phyloP scores from a whole-genome alignment of 2,329 filamentous ascomycete species.

The Gyromitra esculenta region DNA sequence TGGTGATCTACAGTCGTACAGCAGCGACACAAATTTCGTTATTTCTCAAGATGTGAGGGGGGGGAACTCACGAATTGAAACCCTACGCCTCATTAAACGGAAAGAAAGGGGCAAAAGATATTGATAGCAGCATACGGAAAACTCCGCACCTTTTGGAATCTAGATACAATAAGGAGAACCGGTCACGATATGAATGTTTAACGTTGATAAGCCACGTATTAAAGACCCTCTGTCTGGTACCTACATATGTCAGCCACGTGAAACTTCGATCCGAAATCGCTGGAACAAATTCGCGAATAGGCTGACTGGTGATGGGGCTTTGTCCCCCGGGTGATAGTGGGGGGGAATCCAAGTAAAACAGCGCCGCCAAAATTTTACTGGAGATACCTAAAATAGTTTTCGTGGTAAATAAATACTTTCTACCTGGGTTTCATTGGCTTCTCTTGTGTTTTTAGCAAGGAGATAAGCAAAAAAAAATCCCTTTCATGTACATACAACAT shows the following conservation, averaged over 20 bases:
- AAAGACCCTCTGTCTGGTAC: constrained; percentile 7
- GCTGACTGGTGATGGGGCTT: constrained; percentile 9
- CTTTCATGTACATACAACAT: neutral
- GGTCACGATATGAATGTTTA: constrained; percentile 24
- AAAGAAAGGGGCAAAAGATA: constrained; percentile 33
- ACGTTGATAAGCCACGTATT: constrained; percentile 10
- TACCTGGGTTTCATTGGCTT: neutral
- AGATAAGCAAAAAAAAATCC: neutral
- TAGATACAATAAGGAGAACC: constrained; percentile 32
- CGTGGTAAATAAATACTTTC: neutral
- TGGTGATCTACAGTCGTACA: constrained; percentile 41
- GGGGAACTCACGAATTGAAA: constrained; percentile 31
- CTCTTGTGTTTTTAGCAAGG: neutral
- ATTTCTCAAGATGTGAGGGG: constrained; percentile 8
- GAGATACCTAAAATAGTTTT: neutral
- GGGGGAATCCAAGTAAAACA: constrained; percentile 7
- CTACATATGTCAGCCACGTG: constrained; percentile 35
- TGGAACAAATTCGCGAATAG: neutral
- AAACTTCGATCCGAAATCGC: constrained; percentile 18
- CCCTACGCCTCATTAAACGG: neutral
- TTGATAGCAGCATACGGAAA: constrained; percentile 21
- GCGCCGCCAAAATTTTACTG: neutral
- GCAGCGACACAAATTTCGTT: constrained; percentile 24
- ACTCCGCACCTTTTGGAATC: constrained; percentile 8
- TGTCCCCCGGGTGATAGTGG: neutral